phyloP scores from a whole-genome alignment of 192 early-diverging fungal species.

The Gamsiella multidivaricata region DNA sequence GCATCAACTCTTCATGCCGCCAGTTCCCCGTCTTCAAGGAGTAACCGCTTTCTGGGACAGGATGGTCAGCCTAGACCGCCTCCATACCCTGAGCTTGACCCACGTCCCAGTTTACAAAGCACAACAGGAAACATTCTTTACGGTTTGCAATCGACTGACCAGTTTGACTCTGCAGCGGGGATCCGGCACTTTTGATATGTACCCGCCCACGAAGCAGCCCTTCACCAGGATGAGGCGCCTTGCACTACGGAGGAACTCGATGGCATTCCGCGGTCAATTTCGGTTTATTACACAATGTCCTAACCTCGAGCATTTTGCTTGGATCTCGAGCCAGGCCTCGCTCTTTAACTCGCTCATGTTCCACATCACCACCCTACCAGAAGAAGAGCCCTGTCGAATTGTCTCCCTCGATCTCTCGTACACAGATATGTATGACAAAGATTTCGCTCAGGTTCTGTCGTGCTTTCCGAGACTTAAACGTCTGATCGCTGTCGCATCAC shows the following conservation, averaged over 20 bases:
- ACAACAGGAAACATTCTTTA: neutral
- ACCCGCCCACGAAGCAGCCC: neutral
- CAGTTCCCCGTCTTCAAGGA: too few species aligned
- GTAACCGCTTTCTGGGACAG: neutral
- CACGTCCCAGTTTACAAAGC: neutral
- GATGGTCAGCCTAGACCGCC: neutral
- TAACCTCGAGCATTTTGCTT: constrained; percentile 1
- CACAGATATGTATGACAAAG: neutral
- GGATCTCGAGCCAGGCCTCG: neutral
- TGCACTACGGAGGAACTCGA: neutral
- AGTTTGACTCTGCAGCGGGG: neutral
- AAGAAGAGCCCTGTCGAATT: neutral
- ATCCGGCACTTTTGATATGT: neutral
- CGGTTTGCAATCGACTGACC: neutral
- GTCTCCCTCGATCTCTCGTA: neutral
- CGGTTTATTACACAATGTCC: neutral
- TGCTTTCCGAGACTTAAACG: neutral
- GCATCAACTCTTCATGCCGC: too few species aligned
- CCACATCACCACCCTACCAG: neutral
- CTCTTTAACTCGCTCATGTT: neutral
- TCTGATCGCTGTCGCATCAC: neutral
- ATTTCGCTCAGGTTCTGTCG: neutral
- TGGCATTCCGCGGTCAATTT: neutral
- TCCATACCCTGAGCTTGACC: neutral
- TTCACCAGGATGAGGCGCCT: neutral